Evolutionary conservation across 1,284 basidiomycete species (phyloP), one percentile per base, ranked within the genome.

Genomic region (Puccinia brachypodii): DNA sequence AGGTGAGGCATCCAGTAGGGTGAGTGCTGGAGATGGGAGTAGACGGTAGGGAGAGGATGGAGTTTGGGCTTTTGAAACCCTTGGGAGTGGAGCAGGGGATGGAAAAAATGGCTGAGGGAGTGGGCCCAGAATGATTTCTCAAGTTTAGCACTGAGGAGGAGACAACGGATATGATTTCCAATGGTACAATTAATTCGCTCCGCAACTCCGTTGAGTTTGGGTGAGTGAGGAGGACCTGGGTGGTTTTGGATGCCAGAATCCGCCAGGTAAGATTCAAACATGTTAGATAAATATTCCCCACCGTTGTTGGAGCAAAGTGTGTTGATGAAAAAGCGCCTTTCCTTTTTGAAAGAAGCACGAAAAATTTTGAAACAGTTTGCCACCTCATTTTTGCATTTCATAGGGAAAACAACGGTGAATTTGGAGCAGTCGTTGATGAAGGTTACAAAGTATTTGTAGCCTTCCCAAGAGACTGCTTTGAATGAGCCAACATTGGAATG

Each of bases 281-380:
- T n/a, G 22, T n/a, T 73, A n/a, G 36, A 42, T 19, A 42, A 19
- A 73, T 25, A 73, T 25, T 73, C 42, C 9, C 69, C 69, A 9
- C 69, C 66, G 40, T 69, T 69, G 33, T 73, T 42, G 7, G 40
- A n/a, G 6, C 42, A 33, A 9, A 73, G 69, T 13, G 58, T 14
- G 28, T 16, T 13, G 25, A 60, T 60, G 13, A 77, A 83, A 19
- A 22, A 9, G 0, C 84, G 84, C 16, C 83, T 83, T 25, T 83
- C 74, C 28, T 82, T 84, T 73, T 87, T 84, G 3, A 83, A 82
- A 76, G 82, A 79, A 0, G 86, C 84, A 53, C 86, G 85, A 83
- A 85, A 88, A 3, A 81, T 47, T 73, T 85, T 84, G 81, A 89
- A 87, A 8, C 86, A 81, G 0, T 0, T 14, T 1, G 40, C 31